These are phyloP conservation scores for Fusarium torreyae DNA, from an alignment of 2,329 filamentous ascomycete species.

Conservation along the genomic window DNA sequence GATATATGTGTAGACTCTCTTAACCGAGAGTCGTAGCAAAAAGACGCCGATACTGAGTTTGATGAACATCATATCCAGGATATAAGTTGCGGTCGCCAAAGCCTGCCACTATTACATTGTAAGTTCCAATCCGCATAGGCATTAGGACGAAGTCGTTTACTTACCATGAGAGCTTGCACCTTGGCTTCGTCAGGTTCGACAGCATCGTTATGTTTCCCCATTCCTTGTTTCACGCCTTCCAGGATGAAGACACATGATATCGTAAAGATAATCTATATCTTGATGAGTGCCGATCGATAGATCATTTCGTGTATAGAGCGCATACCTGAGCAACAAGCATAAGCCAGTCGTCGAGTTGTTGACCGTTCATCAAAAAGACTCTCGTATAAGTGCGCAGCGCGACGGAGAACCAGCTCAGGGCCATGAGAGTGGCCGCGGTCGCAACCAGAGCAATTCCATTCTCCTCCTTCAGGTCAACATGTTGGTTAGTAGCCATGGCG, in stretches of 20 bases:
- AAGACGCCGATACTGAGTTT: conserved; percentile 70
- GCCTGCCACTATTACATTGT: conserved; percentile 62
- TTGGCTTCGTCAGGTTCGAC: conserved; percentile 58
- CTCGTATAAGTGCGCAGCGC: conserved; percentile 62
- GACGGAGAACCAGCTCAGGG: conserved; percentile 60
- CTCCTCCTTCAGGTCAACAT: conserved; percentile 56
- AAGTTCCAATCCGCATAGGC: conserved; percentile 13
- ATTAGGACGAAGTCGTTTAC: neutral
- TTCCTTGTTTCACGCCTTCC: conserved; percentile 58
- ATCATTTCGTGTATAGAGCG: neutral
- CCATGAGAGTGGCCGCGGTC: conserved; percentile 57
- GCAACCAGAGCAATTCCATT: conserved; percentile 58
- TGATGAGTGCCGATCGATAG: conserved; percentile 4
- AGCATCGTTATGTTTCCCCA: conserved; percentile 65
- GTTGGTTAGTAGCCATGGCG: conserved; percentile 52
- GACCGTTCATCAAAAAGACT: conserved; percentile 60
- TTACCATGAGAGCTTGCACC: conserved; percentile 64
- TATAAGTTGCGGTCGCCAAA: conserved; percentile 65
- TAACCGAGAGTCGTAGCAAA: conserved; percentile 63
- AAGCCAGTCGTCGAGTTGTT: conserved; percentile 68
- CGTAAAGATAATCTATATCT: conserved; percentile 61
- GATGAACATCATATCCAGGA: conserved; percentile 70
- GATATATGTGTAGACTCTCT: conserved; percentile 64
- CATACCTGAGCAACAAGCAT: conserved; percentile 66
- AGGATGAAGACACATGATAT: conserved; percentile 64